phyloP scores from a whole-genome alignment of 345 rosid species.

The Camelina sativa region DNA sequence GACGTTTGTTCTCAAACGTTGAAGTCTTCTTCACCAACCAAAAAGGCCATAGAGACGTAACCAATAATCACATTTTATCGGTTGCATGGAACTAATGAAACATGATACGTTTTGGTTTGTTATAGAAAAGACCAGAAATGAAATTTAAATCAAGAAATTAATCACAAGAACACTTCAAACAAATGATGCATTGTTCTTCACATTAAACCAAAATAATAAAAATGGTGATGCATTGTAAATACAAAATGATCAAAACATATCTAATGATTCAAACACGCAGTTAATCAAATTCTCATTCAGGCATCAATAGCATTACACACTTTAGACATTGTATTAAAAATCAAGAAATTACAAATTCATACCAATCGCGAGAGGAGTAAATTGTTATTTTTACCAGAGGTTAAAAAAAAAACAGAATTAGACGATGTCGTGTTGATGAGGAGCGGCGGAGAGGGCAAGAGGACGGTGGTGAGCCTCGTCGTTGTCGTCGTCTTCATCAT shows the following conservation, averaged over 20 bases:
- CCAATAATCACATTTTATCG: neutral
- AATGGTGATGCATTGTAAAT: neutral
- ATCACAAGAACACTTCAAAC: neutral
- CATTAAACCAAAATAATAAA: no score
- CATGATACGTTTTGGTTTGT: neutral
- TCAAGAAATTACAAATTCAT: neutral
- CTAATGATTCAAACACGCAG: neutral
- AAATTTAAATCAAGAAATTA: neutral
- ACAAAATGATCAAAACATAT: neutral
- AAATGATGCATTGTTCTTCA: neutral
- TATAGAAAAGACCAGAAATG: neutral
- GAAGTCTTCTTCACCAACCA: neutral
- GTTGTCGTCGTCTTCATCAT: conserved; percentile 55
- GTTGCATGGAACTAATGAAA: neutral
- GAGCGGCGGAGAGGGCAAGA: conserved; percentile 48
- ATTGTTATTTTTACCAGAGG: conserved; percentile 9
- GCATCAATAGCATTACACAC: conserved; percentile 7
- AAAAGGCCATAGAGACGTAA: neutral
- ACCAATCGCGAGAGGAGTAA: neutral
- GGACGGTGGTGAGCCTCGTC: conserved; percentile 55
- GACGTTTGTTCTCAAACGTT: neutral
- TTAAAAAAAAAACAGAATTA: conserved; percentile 7
- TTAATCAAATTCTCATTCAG: neutral
- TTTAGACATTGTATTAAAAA: neutral
- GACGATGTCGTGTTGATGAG: conserved; percentile 40